Evolutionary conservation across 2,329 filamentous ascomycete genomes (phyloP).

Genomic region (Leptographium galeiforme): DNA sequence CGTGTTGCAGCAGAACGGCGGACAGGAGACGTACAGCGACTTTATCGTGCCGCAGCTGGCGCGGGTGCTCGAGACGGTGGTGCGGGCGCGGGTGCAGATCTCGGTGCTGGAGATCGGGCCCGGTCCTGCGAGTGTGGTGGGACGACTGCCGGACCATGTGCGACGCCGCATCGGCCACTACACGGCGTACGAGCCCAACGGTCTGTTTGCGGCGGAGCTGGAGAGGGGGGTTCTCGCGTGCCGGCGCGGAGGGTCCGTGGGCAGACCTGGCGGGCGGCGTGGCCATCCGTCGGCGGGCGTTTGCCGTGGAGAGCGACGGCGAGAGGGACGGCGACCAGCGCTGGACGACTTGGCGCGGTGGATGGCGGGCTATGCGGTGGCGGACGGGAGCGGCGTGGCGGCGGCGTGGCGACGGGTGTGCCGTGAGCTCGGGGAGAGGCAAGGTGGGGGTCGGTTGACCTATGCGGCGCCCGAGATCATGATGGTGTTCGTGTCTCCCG

Average conservation of each 20-base stretch:
- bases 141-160: slow-evolving; percentile 26
- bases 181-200: slow-evolving; percentile 39
- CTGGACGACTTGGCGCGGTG: slow-evolving; percentile 15
- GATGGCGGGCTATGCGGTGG: background rate
- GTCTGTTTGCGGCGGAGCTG: slow-evolving; percentile 28
- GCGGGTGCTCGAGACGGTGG: too few species aligned
- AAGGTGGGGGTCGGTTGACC: too few species aligned
- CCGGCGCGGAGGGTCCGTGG: slow-evolving; percentile 16
- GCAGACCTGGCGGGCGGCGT: slow-evolving; percentile 15
- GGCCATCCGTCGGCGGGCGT: slow-evolving; percentile 12
- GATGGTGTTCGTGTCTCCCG: too few species aligned
- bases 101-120: slow-evolving; percentile 48
- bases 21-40: too few species aligned
- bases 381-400: slow-evolving; percentile 13
- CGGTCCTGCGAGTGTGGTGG: slow-evolving; percentile 40
- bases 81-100: slow-evolving; percentile 15
- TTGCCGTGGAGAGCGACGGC: slow-evolving; percentile 18
- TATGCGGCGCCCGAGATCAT: slow-evolving; percentile 31
- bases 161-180: slow-evolving; percentile 35
- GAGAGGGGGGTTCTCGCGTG: slow-evolving; percentile 26
- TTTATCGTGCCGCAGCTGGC: too few species aligned
- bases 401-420: slow-evolving; percentile 37
- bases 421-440: too few species aligned
- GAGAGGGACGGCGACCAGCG: slow-evolving; percentile 9
- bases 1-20: too few species aligned